A percentile compares a stretch with the other conserved stretches of the same genome.
Evolutionary conservation across 108 stramenopile species (phyloP).

Genomic region (Aurantiochytrium sp.): DNA sequence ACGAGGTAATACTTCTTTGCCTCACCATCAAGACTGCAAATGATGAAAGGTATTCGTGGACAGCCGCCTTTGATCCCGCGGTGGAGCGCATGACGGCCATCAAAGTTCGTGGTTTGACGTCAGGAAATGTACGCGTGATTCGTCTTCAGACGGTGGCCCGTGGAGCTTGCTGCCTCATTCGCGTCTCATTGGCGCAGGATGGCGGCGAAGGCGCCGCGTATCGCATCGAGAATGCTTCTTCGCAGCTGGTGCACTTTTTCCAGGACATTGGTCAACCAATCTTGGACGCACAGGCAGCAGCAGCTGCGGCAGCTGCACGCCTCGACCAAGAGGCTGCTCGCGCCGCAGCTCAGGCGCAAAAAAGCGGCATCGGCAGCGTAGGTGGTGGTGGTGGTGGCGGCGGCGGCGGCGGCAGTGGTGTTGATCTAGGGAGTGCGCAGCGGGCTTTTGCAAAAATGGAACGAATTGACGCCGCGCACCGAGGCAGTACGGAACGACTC

Average conservation of each 20-base stretch:
- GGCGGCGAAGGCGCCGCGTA: background rate
- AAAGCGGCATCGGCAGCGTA: no score
- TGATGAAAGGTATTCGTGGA: background rate
- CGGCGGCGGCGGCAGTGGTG: background rate
- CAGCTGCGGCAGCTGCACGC: background rate
- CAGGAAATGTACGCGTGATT: background rate
- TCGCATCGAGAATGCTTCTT: background rate
- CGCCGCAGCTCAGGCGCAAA: background rate
- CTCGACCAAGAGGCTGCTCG: background rate
- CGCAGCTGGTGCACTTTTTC: background rate
- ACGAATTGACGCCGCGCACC: background rate
- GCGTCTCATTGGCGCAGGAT: background rate
- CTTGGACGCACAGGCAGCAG: background rate
- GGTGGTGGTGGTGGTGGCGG: no score
- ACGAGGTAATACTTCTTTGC: background rate
- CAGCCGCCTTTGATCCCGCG: background rate
- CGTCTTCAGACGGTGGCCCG: background rate
- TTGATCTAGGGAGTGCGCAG: background rate
- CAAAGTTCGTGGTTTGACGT: background rate
- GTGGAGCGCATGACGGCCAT: background rate
- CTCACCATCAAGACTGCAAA: background rate
- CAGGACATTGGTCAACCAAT: background rate
- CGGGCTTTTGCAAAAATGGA: background rate
- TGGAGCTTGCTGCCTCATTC: background rate
- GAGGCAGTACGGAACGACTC: background rate